These are phyloP conservation scores for Ocimum tenuiflorum DNA, from an alignment of 257 asterid genomes.

Conservation along the genomic window DNA sequence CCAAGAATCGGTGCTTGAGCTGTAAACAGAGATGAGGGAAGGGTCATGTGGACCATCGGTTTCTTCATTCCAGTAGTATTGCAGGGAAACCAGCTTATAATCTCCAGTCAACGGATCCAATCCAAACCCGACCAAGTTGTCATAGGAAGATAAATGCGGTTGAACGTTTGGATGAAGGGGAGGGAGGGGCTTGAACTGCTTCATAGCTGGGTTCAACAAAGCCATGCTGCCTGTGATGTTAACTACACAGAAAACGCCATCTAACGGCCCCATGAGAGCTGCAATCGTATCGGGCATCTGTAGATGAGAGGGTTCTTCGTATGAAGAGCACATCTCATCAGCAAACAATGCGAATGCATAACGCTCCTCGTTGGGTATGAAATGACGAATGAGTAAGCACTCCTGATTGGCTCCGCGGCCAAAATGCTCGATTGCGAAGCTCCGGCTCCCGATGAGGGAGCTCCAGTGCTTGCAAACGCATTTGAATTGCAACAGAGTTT, in stretches of 20 bases:
- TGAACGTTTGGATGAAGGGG: slow-evolving; percentile 1
- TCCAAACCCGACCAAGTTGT: slow-evolving; percentile 36
- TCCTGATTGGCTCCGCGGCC: too few relatives aligned
- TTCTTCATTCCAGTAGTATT: slow-evolving; percentile 26
- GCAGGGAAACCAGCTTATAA: slow-evolving; percentile 34
- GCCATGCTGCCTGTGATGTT: too few relatives aligned
- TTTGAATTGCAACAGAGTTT: too few relatives aligned
- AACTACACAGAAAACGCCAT: slow-evolving; percentile 36
- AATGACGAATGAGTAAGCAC: too few relatives aligned
- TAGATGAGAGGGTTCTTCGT: too few relatives aligned
- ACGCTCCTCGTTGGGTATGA: slow-evolving; percentile 2
- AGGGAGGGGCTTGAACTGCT: too few relatives aligned
- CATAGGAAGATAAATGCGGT: slow-evolving; percentile 15
- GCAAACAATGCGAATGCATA: slow-evolving; percentile 25
- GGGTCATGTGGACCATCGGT: slow-evolving; percentile 16
- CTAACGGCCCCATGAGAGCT: slow-evolving; percentile 35
- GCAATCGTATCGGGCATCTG: slow-evolving; percentile 18
- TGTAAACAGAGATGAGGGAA: slow-evolving; percentile 28
- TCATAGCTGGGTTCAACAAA: too few relatives aligned
- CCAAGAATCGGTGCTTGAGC: slow-evolving; percentile 33
- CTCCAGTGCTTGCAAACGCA: too few relatives aligned
- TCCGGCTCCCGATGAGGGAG: slow-evolving; percentile 25
- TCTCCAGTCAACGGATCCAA: too few relatives aligned
- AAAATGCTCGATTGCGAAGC: slow-evolving; percentile 31
- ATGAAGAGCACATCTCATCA: slow-evolving; percentile 20